Conservation (phyloP, 495 filamentous ascomycete genomes). For the Saxispiralis lemnorum region DNA sequence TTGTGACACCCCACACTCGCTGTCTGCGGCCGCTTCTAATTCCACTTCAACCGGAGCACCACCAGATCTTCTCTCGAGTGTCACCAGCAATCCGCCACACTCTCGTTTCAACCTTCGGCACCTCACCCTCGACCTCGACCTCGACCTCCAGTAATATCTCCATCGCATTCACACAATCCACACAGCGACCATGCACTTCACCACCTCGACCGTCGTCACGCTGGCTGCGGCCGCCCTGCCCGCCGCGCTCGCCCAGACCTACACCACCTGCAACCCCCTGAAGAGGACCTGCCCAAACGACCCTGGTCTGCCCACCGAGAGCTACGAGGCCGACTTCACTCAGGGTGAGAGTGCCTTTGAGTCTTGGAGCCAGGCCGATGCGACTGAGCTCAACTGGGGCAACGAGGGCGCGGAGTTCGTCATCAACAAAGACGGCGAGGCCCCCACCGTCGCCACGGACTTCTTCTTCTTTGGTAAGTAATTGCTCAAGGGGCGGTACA, state of each 20-base stretch:
- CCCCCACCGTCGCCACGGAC: slow-evolving; percentile 54
- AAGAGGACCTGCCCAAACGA: slow-evolving; percentile 46
- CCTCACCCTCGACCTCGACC: neutral
- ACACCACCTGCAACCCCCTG: slow-evolving; percentile 48
- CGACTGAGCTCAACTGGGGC: slow-evolving; percentile 34
- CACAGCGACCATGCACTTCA: slow-evolving; percentile 10
- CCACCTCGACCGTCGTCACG: slow-evolving; percentile 1
- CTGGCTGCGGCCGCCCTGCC: slow-evolving; percentile 13
- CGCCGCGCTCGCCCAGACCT: slow-evolving; percentile 39
- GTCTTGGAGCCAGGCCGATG: slow-evolving; percentile 45
- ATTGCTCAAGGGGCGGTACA: no score
- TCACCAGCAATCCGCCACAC: no score
- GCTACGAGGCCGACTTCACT: slow-evolving; percentile 48
- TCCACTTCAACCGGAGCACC: no score
- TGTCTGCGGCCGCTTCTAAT: no score
- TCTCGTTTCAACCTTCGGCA: no score
- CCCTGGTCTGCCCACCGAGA: slow-evolving; percentile 39
- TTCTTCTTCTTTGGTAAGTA: slow-evolving; percentile 75
- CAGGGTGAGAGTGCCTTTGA: slow-evolving; percentile 32
- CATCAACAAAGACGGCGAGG: slow-evolving; percentile 50
- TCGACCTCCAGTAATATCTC: neutral
- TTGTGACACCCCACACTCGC: no score
- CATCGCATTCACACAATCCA: neutral
- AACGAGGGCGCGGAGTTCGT: slow-evolving; percentile 49
- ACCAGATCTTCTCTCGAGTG: no score